These are phyloP conservation scores for Musa balbisiana DNA, from an alignment of 202 grass and related monocot species.

Conservation along the genomic window DNA sequence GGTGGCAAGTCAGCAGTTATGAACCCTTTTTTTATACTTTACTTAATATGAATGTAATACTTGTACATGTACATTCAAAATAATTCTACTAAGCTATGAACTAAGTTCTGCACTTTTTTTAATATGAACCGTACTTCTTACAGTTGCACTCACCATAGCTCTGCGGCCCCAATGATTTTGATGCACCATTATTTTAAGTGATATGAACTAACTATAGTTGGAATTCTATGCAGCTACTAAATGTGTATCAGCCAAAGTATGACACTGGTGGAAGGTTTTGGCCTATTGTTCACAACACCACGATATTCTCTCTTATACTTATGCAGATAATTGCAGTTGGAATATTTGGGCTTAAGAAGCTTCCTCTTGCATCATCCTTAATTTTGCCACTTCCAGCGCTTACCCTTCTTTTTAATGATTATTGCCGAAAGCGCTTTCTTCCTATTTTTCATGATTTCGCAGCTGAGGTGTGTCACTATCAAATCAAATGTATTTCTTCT, in stretches of 20 bases:
- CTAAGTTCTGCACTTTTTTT: too few relatives aligned
- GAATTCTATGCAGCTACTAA: constrained; percentile 61
- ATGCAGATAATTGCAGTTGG: constrained; percentile 76
- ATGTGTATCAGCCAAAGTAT: constrained; percentile 78
- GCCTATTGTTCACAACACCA: constrained; percentile 65
- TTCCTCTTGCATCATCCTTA: constrained; percentile 71
- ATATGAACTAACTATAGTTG: neutral
- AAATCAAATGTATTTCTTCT: too few relatives aligned
- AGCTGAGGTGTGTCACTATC: constrained; percentile 44
- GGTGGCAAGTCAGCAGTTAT: too few relatives aligned
- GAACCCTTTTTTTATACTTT: too few relatives aligned
- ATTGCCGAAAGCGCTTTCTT: constrained; percentile 79
- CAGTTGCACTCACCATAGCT: neutral
- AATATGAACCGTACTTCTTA: too few relatives aligned
- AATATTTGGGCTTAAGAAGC: constrained; percentile 80
- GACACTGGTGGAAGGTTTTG: constrained; percentile 93
- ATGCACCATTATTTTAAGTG: neutral
- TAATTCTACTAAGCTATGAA: too few relatives aligned
- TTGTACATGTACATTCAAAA: too few relatives aligned
- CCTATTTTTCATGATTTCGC: constrained; percentile 76
- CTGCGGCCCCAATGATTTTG: neutral
- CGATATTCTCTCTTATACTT: constrained; percentile 79
- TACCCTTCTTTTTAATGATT: constrained; percentile 76
- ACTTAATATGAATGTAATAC: too few relatives aligned
- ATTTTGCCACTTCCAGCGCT: constrained; percentile 63